Conservation (phyloP, 2,329 filamentous ascomycete species). For the Gremmenia infestans region DNA sequence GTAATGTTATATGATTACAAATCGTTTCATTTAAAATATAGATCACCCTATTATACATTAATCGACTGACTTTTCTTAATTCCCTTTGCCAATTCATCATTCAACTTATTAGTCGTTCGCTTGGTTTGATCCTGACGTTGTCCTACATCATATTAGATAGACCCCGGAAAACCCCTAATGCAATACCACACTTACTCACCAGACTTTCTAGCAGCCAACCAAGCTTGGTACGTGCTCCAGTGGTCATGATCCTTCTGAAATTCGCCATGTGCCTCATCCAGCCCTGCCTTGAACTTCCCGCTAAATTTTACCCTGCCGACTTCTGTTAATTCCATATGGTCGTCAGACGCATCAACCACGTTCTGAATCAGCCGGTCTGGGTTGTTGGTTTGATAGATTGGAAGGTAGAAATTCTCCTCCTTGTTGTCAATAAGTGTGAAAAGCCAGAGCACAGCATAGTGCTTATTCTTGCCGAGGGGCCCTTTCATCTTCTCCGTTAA, state of each 20-base stretch:
- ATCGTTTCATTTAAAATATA: too few species aligned
- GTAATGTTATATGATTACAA: too few species aligned
- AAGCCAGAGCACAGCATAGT: conserved; percentile 16
- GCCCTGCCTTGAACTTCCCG: conserved; percentile 12
- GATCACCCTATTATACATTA: conserved; percentile 4
- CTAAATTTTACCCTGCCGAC: conserved; percentile 12
- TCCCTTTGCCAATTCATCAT: conserved; percentile 9
- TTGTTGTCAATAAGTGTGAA: conserved; percentile 15
- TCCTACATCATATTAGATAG: conserved; percentile 2
- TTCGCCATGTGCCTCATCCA: conserved; percentile 16
- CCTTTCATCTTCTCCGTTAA: conserved; percentile 8
- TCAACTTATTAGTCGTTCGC: conserved; percentile 8
- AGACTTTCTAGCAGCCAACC: conserved; percentile 12
- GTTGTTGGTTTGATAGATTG: conserved; percentile 17
- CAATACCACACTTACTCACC: conserved; percentile 12
- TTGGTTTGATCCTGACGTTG: conserved; percentile 12
- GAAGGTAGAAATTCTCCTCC: conserved; percentile 7
- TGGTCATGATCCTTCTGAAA: conserved; percentile 7
- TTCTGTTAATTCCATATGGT: conserved; percentile 12
- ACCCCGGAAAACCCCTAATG: not conserved
- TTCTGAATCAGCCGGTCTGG: conserved; percentile 13
- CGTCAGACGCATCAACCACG: conserved; percentile 10
- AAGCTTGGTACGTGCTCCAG: conserved; percentile 15
- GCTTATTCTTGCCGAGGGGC: conserved; percentile 13
- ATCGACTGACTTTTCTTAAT: conserved; percentile 14